A percentile compares a stretch with the other conserved stretches of the same genome.
Evolutionary conservation across 345 rosid genomes (phyloP).

Genomic region (Gossypium rotundifolium): DNA sequence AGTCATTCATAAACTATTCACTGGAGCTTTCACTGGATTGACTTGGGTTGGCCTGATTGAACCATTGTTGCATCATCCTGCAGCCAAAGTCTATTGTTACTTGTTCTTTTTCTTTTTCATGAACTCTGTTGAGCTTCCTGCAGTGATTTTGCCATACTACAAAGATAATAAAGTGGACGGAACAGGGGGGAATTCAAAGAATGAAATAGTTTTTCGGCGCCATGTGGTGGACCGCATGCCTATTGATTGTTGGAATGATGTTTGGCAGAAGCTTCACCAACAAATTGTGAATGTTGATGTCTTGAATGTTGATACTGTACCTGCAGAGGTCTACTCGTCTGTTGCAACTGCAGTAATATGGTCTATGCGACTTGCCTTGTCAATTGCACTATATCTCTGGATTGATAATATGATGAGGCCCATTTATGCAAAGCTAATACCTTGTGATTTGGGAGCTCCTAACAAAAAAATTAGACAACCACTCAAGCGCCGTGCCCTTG

Average conservation of each 20-base stretch:
- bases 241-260: conserved; percentile 92
- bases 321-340: conserved; percentile 72
- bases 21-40: background rate
- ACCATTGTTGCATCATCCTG: background rate
- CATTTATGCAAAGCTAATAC: conserved; percentile 82
- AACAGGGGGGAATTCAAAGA: conserved; percentile 31
- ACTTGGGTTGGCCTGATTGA: background rate
- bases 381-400: conserved; percentile 70
- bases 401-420: conserved; percentile 76
- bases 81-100: background rate
- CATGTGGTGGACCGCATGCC: conserved; percentile 92
- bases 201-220: conserved; percentile 69
- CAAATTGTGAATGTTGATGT: conserved; percentile 86
- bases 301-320: conserved; percentile 64
- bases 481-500: conserved; percentile 71
- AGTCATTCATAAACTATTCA: no score
- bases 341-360: conserved; percentile 85
- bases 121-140: background rate
- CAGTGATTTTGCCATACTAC: conserved; percentile 87
- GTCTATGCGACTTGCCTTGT: conserved; percentile 85
- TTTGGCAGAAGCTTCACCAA: conserved; percentile 87
- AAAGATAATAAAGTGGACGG: conserved; percentile 49
- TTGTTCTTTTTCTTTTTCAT: background rate
- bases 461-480: conserved; percentile 44
- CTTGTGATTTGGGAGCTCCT: conserved; percentile 86